Evolutionary conservation across 23 red algal species (phyloP).

Genomic region (Gracilaria domingensis): DNA sequence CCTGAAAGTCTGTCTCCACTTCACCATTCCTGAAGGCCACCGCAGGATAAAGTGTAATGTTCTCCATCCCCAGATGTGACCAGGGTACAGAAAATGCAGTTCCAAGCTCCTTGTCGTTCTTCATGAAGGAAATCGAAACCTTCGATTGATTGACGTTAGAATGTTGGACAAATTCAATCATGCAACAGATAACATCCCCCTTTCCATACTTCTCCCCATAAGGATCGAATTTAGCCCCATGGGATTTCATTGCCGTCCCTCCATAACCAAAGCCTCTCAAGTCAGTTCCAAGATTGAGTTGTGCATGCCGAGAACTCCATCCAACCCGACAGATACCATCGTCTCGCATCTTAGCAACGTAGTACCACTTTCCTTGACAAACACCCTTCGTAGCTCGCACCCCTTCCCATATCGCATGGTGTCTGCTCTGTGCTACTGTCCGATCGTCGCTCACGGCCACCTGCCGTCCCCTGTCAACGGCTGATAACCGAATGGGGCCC

Average conservation of each 20-base stretch:
- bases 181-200: slow-evolving; percentile 71
- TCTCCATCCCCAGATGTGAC: slow-evolving; percentile 22
- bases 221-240: slow-evolving; percentile 72
- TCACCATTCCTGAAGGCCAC: slow-evolving; percentile 79
- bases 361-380: slow-evolving; percentile 80
- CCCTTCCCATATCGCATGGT: slow-evolving; percentile 72
- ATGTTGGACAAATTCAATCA: slow-evolving; percentile 72
- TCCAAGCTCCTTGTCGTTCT: slow-evolving; percentile 76
- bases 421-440: slow-evolving; percentile 61
- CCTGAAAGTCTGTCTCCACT: slow-evolving; percentile 57
- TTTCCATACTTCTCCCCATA: slow-evolving; percentile 79
- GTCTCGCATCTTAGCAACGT: slow-evolving; percentile 62
- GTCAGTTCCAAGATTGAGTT: slow-evolving; percentile 83
- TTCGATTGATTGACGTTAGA: not conserved
- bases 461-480: slow-evolving; percentile 33
- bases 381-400: slow-evolving; percentile 67
- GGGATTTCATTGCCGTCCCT: slow-evolving; percentile 84
- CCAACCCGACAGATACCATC: slow-evolving; percentile 95
- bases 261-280: slow-evolving; percentile 78
- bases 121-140: slow-evolving; percentile 72
- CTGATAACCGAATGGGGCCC: slow-evolving; percentile 51
- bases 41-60: slow-evolving; percentile 67
- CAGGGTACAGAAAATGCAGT: slow-evolving; percentile 65
- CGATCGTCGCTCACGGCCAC: slow-evolving; percentile 52
- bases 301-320: slow-evolving; percentile 70